Evolutionary conservation across 805 yeast genomes (phyloP), one percentile per base, ranked within the genome.

Genomic region (Vanderwaltozyma verrucispora): DNA sequence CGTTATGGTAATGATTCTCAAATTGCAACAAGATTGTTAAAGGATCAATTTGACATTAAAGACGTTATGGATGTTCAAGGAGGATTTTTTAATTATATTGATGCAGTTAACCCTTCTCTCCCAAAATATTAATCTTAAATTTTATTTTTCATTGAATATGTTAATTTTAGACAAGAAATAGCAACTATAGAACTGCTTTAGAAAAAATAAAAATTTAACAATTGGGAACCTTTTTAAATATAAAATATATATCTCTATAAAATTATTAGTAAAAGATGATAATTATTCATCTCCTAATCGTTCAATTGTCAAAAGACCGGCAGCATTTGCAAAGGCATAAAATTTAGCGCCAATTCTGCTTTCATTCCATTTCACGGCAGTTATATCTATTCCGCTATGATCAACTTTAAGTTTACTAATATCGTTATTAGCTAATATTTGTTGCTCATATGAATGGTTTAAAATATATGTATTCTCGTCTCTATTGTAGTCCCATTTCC

Each of bases 1-100:
- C 68, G 96, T 24, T 77, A 69, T 52, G 98, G 98, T 9, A 87
- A 85, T 56, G 97, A 92, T 54, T 88, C 97, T 0, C 87, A 83
- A 50, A 57, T 75, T 14, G 94, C 95, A 0, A 77, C 82, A 1
- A 59, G 67, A 39, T 60, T 67, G 31, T 57, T 88, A 32, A 64
- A 69, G 35, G 73, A 72, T 18, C 65, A 67, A 1, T 64, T 72
- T 32, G 74, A 75, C 0, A 59, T 74, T 14, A 40, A 50, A 0
- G 57, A 71, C 15, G 84, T 75, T 0, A 69, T 60, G 36, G 95
- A 89, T 54, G 65, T 89, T 5, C 64, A 55, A 10, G 97, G 97
- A 2, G 98, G 98, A 0, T 62, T 87, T 18, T 63, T 67, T 37
- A 69, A 64, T 44, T 87, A 94, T 83, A 70, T 81, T 37, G 67